These are phyloP conservation scores for Mycena galericulata DNA, from an alignment of 768 basidiomycete species.

Conservation along the genomic window DNA sequence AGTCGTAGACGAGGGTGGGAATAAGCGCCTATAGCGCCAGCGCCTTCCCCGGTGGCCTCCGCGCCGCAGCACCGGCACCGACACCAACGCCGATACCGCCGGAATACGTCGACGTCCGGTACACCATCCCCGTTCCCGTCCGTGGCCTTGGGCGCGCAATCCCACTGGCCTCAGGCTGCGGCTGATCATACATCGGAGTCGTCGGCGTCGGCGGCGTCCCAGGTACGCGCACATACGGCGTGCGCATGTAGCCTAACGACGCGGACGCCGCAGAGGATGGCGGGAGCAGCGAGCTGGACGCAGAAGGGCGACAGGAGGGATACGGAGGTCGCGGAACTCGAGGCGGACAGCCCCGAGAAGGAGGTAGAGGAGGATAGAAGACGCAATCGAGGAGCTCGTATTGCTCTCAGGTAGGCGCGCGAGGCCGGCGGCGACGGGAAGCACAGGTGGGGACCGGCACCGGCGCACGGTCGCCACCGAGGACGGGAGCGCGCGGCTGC, in stretches of 20 bases:
- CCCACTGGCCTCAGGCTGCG: neutral
- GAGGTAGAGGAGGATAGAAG: slow-evolving; percentile 17
- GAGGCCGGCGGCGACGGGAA: neutral
- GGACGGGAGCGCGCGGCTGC: slow-evolving; percentile 22
- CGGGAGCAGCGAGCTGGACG: too few relatives aligned
- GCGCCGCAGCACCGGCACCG: neutral
- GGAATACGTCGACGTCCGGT: slow-evolving; percentile 44
- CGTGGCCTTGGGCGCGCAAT: slow-evolving; percentile 50
- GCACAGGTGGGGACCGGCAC: slow-evolving; percentile 29
- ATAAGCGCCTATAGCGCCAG: slow-evolving; percentile 21
- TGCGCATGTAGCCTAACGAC: neutral
- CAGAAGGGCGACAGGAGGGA: slow-evolving; percentile 28
- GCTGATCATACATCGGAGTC: slow-evolving; percentile 29
- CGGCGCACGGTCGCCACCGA: slow-evolving; percentile 32
- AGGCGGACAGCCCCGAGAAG: slow-evolving; percentile 5
- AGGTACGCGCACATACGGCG: slow-evolving; percentile 3
- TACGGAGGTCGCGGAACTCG: slow-evolving; percentile 29
- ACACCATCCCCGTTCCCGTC: slow-evolving; percentile 66
- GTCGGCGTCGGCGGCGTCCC: slow-evolving; percentile 30
- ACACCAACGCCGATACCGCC: neutral
- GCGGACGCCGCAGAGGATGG: slow-evolving; percentile 15
- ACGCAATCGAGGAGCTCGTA: slow-evolving; percentile 10
- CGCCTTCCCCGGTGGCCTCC: slow-evolving; percentile 16
- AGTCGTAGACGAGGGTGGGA: too few relatives aligned
- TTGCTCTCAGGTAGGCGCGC: neutral